A percentile compares a stretch with the other conserved stretches of the same genome.
Evolutionary conservation across 352 stramenopile genomes (phyloP).

Genomic region (Globisporangium barbulae): DNA sequence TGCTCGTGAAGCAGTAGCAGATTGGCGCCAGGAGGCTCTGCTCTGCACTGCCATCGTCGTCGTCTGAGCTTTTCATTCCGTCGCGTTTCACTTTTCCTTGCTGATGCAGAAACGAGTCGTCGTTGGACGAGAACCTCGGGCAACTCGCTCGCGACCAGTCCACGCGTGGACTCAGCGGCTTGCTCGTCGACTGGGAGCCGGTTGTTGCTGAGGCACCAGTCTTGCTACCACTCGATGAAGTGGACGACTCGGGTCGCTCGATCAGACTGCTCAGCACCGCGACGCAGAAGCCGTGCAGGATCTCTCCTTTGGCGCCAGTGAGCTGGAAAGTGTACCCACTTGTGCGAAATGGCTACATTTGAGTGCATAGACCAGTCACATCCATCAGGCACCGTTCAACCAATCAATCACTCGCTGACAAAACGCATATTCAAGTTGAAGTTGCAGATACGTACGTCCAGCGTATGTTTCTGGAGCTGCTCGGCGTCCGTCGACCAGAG

Average conservation of each 20-base stretch:
- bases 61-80: not conserved
- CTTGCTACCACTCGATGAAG: not conserved
- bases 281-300: constrained; percentile 79
- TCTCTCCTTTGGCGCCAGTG: constrained; percentile 79
- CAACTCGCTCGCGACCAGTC: constrained; percentile 35
- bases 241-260: not conserved
- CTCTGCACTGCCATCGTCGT: not conserved
- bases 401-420: not conserved
- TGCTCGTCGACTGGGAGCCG: constrained; percentile 5
- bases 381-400: not conserved
- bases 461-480: constrained; percentile 54
- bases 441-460: constrained; percentile 33
- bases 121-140: constrained; percentile 12
- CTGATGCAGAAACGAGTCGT: constrained; percentile 16
- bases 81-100: constrained; percentile 6
- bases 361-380: not conserved
- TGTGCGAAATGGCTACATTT: constrained; percentile 43
- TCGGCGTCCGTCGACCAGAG: constrained; percentile 70
- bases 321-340: constrained; percentile 81
- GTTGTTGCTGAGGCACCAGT: constrained; percentile 1
- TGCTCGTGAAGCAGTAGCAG: constrained; percentile 85
- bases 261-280: constrained; percentile 56
- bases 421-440: not conserved
- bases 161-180: constrained; percentile 20
- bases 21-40: constrained; percentile 40